Evolutionary conservation across 208 protist genomes (phyloP), one percentile per base, ranked within the genome.

Genomic region (Crithidia bombi): DNA sequence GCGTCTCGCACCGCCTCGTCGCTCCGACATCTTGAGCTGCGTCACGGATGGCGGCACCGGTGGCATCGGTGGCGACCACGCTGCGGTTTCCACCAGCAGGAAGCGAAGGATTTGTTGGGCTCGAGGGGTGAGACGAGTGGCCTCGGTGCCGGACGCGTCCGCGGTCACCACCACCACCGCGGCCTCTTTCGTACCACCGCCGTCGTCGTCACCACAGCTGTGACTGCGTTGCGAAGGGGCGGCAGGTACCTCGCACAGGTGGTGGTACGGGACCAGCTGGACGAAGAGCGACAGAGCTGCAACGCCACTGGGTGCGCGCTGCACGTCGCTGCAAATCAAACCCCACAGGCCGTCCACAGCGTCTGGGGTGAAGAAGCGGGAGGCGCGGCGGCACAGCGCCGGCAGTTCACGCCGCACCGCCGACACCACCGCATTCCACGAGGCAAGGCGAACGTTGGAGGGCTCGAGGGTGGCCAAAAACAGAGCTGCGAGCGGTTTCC

Each of bases 321-420:
- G 41, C 25, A 76, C 28, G 0, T 58, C 44, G 5, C 47, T 44
- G 41, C 85, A 85, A 28, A 78, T 69, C 9, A 84, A 77, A 26
- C 78, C 74, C 87, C 87, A 92, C 36, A 89, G 64, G 15, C 80
- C 83, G 9, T 36, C 61, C 52, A 83, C 76, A 1, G 87, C 83
- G 36, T 82, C 76, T 4, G 30, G 25, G 43, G 41, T 61, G 67
- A 92, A 89, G 67, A 78, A 81, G 23, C 67, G 51, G 3, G 79
- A 65, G n/a, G 83, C 72, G 10, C 50, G 65, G 21, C 63, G 47
- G 63, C 78, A 73, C 75, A 91, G n/a, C 46, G 17, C 28, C 3
- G 50, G 70, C 73, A 65, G 46, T 56, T 36, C 35, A 0, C 55
- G 43, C 54, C 71, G 65, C 2, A 66, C 74, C 17, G 59, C 54